These are phyloP conservation scores for Chalaropsis thielavioides DNA, from an alignment of 2,329 filamentous ascomycete genomes.

Conservation along the genomic window DNA sequence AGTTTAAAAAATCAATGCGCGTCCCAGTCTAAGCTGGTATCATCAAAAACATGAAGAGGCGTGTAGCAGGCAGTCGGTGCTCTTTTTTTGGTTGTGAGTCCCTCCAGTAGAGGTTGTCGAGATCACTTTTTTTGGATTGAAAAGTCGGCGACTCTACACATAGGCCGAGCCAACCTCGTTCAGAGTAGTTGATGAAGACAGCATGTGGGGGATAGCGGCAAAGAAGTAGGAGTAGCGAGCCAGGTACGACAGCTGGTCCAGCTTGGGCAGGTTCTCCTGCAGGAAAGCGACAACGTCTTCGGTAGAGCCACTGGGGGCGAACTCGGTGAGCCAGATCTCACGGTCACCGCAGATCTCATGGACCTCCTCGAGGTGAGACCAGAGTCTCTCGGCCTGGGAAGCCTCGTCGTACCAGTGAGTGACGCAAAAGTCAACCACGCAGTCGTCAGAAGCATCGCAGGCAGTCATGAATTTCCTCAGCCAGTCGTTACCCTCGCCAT, in stretches of 20 bases:
- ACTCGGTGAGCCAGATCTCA: slow-evolving; percentile 51
- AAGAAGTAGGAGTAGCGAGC: slow-evolving; percentile 46
- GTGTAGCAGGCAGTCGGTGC: background rate
- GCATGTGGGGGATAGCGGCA: slow-evolving; percentile 28
- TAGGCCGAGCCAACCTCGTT: slow-evolving; percentile 37
- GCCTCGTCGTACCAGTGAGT: slow-evolving; percentile 49
- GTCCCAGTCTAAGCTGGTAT: background rate
- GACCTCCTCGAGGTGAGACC: slow-evolving; percentile 37
- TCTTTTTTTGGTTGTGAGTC: background rate
- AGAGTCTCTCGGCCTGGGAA: slow-evolving; percentile 35
- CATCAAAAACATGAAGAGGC: background rate
- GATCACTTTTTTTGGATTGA: background rate
- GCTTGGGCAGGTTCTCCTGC: slow-evolving; percentile 31
- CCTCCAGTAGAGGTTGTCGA: background rate
- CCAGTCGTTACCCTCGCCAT: slow-evolving; percentile 41
- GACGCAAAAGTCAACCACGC: slow-evolving; percentile 45
- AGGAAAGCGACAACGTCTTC: slow-evolving; percentile 36
- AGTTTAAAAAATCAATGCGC: background rate
- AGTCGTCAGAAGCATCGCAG: slow-evolving; percentile 33
- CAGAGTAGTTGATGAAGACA: slow-evolving; percentile 28
- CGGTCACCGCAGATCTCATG: slow-evolving; percentile 32
- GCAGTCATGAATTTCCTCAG: slow-evolving; percentile 37
- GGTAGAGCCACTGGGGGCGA: slow-evolving; percentile 35
- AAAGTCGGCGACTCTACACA: slow-evolving; percentile 23
- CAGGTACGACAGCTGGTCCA: slow-evolving; percentile 38